phyloP scores from a whole-genome alignment of 495 filamentous ascomycete genomes.

The Penicillium lividum region DNA sequence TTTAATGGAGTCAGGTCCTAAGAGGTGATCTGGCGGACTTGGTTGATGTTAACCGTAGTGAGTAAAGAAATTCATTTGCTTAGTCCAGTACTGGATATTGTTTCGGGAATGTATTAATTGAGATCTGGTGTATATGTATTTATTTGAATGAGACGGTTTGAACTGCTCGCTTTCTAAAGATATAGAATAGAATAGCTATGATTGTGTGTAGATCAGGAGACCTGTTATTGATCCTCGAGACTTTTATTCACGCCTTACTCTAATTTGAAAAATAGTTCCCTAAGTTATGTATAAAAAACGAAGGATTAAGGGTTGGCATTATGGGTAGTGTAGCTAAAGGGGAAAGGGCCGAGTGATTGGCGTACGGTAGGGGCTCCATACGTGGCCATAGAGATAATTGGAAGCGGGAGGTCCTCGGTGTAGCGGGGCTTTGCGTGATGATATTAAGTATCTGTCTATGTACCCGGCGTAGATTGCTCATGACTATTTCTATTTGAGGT shows the following conservation, averaged over 20 bases:
- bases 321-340: not conserved
- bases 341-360: not conserved
- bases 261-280: not conserved
- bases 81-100: not conserved
- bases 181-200: too few relatives aligned
- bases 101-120: not conserved
- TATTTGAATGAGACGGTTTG: not conserved
- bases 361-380: conserved; percentile 3
- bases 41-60: not conserved
- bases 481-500: conserved; percentile 6
- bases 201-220: not conserved
- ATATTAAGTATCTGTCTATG: conserved; percentile 10
- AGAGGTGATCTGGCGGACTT: conserved; percentile 3
- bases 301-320: not conserved
- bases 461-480: conserved; percentile 10
- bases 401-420: not conserved
- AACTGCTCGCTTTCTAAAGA: not conserved
- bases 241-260: not conserved
- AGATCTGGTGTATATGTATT: not conserved
- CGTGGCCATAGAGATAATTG: conserved; percentile 8
- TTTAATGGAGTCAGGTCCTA: conserved; percentile 10
- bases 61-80: not conserved
- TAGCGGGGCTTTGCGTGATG: not conserved
- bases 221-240: not conserved
- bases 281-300: not conserved